These are phyloP conservation scores for Trichosporon inkin DNA, from an alignment of 1,284 basidiomycete genomes.

Conservation along the genomic window DNA sequence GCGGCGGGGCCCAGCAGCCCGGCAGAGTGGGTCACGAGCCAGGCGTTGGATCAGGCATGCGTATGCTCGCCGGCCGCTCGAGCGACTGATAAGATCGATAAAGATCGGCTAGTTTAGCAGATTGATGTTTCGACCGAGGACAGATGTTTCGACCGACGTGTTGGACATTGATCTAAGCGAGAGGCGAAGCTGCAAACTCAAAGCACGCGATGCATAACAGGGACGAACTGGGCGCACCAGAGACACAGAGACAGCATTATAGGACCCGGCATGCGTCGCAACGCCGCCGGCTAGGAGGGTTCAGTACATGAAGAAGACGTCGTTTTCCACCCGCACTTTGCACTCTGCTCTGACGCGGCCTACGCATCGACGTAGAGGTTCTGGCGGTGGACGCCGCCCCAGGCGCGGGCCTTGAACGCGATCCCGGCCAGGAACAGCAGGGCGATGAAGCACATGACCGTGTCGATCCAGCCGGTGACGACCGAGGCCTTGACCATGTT, in stretches of 20 bases:
- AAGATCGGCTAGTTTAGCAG: no score
- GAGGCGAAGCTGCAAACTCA: no score
- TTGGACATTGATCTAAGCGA: no score
- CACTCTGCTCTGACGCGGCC: no score
- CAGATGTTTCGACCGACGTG: no score
- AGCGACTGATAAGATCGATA: not conserved
- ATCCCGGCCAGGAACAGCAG: slow-evolving; percentile 37
- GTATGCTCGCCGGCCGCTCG: not conserved
- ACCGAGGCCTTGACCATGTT: slow-evolving; percentile 48
- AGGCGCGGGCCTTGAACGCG: slow-evolving; percentile 46
- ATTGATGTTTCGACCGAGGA: not conserved
- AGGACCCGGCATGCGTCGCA: not conserved
- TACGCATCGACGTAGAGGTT: slow-evolving; percentile 38
- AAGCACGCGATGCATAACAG: no score
- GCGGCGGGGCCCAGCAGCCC: no score
- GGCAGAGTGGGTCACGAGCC: no score
- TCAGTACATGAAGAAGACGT: not conserved
- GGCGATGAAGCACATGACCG: slow-evolving; percentile 43
- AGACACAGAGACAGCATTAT: not conserved
- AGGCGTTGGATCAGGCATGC: not conserved
- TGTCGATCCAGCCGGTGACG: slow-evolving; percentile 49
- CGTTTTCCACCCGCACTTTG: no score
- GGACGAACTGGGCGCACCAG: not conserved
- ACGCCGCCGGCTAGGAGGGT: not conserved
- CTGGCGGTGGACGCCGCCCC: slow-evolving; percentile 38